phyloP scores from a whole-genome alignment of 225 moss, liverwort and hornwort genomes.

The Marchantia polymorpha region DNA sequence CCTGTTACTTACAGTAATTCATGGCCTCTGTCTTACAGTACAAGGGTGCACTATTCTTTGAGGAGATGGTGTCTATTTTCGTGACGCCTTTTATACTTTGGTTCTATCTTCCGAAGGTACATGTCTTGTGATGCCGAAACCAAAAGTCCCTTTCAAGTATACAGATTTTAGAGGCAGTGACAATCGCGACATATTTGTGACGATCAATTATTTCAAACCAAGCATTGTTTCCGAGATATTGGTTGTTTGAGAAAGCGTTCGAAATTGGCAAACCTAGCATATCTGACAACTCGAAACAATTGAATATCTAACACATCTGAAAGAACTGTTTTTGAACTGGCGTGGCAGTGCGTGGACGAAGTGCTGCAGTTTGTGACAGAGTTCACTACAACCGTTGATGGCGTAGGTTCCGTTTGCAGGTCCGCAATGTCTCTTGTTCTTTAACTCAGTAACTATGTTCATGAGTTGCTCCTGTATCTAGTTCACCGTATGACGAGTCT shows the following conservation, averaged over 20 bases:
- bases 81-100: conserved; percentile 95
- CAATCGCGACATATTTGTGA: background rate
- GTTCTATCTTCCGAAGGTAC: conserved; percentile 88
- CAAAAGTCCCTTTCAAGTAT: background rate
- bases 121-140: background rate
- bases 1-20: background rate
- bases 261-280: too few species aligned
- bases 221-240: too few species aligned
- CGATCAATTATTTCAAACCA: background rate
- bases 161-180: background rate
- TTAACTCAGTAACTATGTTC: background rate
- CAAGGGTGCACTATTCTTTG: conserved; percentile 81
- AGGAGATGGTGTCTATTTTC: conserved; percentile 94
- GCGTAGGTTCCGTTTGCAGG: conserved; percentile 99
- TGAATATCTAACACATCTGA: background rate
- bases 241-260: too few species aligned
- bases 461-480: conserved; percentile 2
- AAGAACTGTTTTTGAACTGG: background rate
- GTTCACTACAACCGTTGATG: conserved; percentile 85
- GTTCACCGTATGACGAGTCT: background rate
- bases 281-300: background rate
- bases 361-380: conserved; percentile 86
- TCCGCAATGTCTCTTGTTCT: conserved; percentile 33
- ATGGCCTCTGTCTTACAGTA: conserved; percentile 44
- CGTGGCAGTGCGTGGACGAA: conserved; percentile 90